Evolutionary conservation across 179 eudicot species (phyloP), one percentile per base, ranked within the genome.

Genomic region (Sideroxylon spinosum): DNA sequence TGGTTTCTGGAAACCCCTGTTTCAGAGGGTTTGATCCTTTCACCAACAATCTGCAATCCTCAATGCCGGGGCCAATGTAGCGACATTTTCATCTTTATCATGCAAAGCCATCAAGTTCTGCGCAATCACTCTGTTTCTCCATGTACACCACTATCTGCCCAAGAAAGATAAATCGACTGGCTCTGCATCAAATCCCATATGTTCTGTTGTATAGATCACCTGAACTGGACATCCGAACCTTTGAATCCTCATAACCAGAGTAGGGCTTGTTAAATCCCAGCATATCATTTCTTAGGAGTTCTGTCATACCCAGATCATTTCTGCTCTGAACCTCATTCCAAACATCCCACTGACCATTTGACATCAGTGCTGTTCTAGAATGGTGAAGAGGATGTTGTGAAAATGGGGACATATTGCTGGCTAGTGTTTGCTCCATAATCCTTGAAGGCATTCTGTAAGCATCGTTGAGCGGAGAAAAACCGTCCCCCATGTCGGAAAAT

Each of bases 311-410:
- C 78, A 85, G 67, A 82, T 90, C 88, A 85, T 86, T 86, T 22
- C 90, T 87, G 76, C 80, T 76, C 79, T 81, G 90, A 65, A 81
- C 75, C 53, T 89, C 95, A 86, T 77, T 88, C 98, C 99, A 93
- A 79, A 87, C 79, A 83, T 92, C 89, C 97, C 94, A 91, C 68
- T 89, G 97, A 23, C 95, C 94, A 81, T 89, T 91, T 55, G 91
- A 81, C 73, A 78, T 74, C 13, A 83, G 76, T 37, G 85, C 76
- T 83, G 76, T 86, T 80, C 94, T 91, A 29, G 90, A 78, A 80
- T 87, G 95, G 68, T 88, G 95, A 70, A 79, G 84, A 78, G 85
- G 74, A 59, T 78, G 83, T 52, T 91, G 96, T n/a, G 91, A 78
- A 83, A 81, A 88, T 61, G 90, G 84, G 48, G 91, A 84, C 61